Conservation (phyloP, 108 stramenopile species). For the Asterionellopsis glacialis region DNA sequence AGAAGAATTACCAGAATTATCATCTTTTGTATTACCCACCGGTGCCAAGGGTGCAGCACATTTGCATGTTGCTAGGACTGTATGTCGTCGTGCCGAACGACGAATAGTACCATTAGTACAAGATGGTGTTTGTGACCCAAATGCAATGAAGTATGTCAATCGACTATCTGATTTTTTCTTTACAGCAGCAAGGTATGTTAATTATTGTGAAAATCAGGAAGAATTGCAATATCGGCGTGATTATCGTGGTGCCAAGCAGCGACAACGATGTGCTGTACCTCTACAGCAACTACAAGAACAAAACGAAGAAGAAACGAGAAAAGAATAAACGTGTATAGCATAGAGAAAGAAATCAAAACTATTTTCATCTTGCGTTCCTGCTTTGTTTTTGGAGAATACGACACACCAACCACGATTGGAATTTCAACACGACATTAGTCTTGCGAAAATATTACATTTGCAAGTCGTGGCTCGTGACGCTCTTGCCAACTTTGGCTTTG, state of each 20-base stretch:
- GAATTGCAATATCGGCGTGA: constrained; percentile 65
- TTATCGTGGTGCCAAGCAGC: constrained; percentile 15
- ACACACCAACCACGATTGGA: no score
- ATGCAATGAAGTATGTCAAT: constrained; percentile 70
- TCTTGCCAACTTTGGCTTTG: no score
- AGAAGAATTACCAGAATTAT: constrained; percentile 72
- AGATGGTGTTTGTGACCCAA: constrained; percentile 52
- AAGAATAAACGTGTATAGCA: no score
- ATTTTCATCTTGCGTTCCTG: no score
- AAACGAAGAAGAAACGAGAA: not conserved
- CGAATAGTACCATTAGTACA: constrained; percentile 45
- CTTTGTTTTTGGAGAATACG: no score
- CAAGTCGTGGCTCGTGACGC: no score
- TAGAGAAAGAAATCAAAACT: no score
- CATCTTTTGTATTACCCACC: constrained; percentile 77
- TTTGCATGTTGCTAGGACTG: constrained; percentile 74
- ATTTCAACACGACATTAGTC: no score
- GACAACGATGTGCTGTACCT: constrained; percentile 4
- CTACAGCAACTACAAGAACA: not conserved
- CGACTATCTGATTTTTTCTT: constrained; percentile 83
- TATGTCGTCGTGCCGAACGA: constrained; percentile 85
- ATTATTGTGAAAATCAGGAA: constrained; percentile 51
- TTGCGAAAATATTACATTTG: no score
- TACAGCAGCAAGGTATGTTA: constrained; percentile 71
- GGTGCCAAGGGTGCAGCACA: constrained; percentile 54